Evolutionary conservation across 2,329 filamentous ascomycete genomes (phyloP), one percentile per base, ranked within the genome.

Genomic region (Talaromyces atroroseus): DNA sequence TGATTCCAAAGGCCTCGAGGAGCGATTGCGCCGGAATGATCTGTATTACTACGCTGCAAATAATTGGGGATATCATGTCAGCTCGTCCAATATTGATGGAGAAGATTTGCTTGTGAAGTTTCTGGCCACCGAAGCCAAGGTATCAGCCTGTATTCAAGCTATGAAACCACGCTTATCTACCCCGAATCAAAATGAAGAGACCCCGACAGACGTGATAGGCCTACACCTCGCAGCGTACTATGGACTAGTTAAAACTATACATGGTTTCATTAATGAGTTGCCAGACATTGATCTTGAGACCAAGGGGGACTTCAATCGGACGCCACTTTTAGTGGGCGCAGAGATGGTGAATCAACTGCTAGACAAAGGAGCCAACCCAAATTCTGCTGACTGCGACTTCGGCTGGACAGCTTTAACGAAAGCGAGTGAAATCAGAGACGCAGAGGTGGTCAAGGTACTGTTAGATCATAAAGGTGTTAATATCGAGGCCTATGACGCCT

Each of bases 391-490:
- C 16, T 21, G 6, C 24, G 23, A 45, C 12, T 61, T 59, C 2
- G 66, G 38, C 38, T 42, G 68, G 59, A 68, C 65, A 1, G 62
- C 67, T 11, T 58, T 71, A 5, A 65, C 67, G 38, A 65, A 65
- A 24, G 67, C 68, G n/a, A 63, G 63, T 11, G 57, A 65, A 20
- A 58, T 62, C 14, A 68, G 66, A 4, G 63, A 65, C 52, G 61
- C 61, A 2, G 63, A 68, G 18, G 61, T 67, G 34, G 66, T 68
- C 14, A 60, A 64, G 18, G 61, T 67, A 36, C 54, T 72, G 21
- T 55, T 70, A 16, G 58, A 63, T 18, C 11, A 47, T n/a, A 62
- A 58, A 12, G 64, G 62, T 20, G 64, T 64, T 8, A 58, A 67
- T 52, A 58, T 68, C 38, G 60, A 66, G 5, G 48, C 62, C 8